Percentiles rank a stretch among this genome's conserved stretches.
phyloP scores from a whole-genome alignment of 2,329 filamentous ascomycete genomes.

The Bertia moriformis region DNA sequence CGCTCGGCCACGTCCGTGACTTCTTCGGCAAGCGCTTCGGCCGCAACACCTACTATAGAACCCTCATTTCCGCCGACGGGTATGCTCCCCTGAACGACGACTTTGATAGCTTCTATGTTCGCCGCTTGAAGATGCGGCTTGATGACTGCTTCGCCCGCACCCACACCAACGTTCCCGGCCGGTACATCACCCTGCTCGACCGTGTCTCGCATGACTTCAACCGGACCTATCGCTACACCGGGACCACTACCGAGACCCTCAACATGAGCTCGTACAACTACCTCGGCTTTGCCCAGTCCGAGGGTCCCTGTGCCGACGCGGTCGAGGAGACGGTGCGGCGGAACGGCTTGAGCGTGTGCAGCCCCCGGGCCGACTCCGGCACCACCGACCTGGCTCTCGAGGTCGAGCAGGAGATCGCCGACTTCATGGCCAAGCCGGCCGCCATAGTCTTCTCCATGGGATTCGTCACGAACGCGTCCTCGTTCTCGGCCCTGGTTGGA shows the following conservation, averaged over 20 bases:
- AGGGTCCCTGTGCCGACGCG: constrained; percentile 87
- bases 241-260: constrained; percentile 81
- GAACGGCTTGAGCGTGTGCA: constrained; percentile 72
- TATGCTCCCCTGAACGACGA: constrained; percentile 94
- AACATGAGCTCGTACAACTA: constrained; percentile 99
- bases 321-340: constrained; percentile 75
- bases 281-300: constrained; percentile 91
- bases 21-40: constrained; percentile 96
- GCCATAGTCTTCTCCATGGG: constrained; percentile 99
- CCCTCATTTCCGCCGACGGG: constrained; percentile 69
- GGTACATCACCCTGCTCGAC: constrained; percentile 85
- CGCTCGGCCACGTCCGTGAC: constrained; percentile 87
- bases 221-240: constrained; percentile 72
- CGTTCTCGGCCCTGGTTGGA: constrained; percentile 80
- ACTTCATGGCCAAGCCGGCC: constrained; percentile 84
- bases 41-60: constrained; percentile 65
- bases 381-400: constrained; percentile 78
- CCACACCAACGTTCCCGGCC: constrained; percentile 81
- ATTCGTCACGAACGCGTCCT: constrained; percentile 85
- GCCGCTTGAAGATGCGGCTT: constrained; percentile 81
- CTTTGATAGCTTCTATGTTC: constrained; percentile 97
- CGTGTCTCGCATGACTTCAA: constrained; percentile 87
- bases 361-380: constrained; percentile 69
- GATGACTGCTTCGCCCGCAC: constrained; percentile 94
- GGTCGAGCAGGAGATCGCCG: constrained; percentile 77